Base-by-base conservation (phyloP, 2,329 filamentous ascomycete species). In the Colletotrichum eremochloae region DNA sequence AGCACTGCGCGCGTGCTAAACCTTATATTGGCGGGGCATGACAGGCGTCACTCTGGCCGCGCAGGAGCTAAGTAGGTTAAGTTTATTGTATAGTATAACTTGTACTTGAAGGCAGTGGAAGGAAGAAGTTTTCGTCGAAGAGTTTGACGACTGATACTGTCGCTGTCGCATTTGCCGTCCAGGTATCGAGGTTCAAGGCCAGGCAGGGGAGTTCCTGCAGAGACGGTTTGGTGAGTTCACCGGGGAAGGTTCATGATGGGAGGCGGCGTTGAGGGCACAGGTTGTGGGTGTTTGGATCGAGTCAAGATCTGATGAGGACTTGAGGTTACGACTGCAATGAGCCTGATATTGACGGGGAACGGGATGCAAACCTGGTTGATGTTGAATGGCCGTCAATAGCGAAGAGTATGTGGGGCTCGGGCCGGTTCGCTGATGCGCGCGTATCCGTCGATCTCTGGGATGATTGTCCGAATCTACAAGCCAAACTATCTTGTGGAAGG, bases 391-490 rank as follows among this genome's bases (percentile, higher is more conserved):
- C 33, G 44, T 55, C 29, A 52, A 33, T 61, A 40, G 38, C 36
- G 44, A 52, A 63, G 50, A 60, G 14, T 67, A 42, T 29, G 44
- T 36, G 52, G 66, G 48, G 58, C 40, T 50, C 55, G 66, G 70
- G 48, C 66, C 48, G 70, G 60, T 60, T 72, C 60, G 60, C 33
- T 55, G 61, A 55, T 62, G 48, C 40, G 33, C 69, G 40, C 33
- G 46, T 18, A n/a, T 44, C 55, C 24, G 55, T 65, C 55, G 60
- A 70, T 72, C 61, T 65, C 38, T 18, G 46, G 38, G 46, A 29
- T 29, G 56, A 14, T 48, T 20, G 53, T 50, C 52, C 31, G 31
- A 48, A 31, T 48, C 33, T 50, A 36, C 40, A 56, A 48, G 38
- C 31, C 38, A 40, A 24, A 33, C 44, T 33, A 29, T 44, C 20